Percentiles rank a stretch among this genome's conserved stretches.
Conservation (phyloP, 352 stramenopile species). For the Pythium chondricola region DNA sequence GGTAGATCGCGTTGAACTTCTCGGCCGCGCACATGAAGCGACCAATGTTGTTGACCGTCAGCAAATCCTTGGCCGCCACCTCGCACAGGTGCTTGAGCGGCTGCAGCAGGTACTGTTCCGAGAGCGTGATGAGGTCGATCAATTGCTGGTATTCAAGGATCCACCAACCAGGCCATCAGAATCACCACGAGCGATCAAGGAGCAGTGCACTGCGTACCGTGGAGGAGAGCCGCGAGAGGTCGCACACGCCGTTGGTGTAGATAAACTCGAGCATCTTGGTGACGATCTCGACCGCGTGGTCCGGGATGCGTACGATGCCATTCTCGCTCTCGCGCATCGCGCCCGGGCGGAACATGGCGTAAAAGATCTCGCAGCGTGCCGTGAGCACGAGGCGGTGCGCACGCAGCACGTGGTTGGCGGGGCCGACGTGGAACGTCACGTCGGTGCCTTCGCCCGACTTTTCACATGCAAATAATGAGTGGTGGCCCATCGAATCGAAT, state of each 20-base stretch:
- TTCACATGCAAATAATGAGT: neutral
- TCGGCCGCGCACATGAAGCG: constrained; percentile 74
- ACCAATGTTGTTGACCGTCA: constrained; percentile 70
- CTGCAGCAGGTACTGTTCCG: constrained; percentile 76
- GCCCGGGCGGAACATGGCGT: constrained; percentile 82
- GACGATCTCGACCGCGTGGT: constrained; percentile 79
- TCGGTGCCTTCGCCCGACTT: constrained; percentile 62
- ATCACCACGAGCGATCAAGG: neutral
- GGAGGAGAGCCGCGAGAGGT: constrained; percentile 68
- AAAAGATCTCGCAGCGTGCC: constrained; percentile 86
- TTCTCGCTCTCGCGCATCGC: constrained; percentile 82
- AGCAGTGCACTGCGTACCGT: constrained; percentile 32
- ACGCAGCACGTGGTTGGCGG: constrained; percentile 47
- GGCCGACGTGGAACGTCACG: constrained; percentile 65
- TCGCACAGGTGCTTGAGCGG: constrained; percentile 77
- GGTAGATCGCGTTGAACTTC: constrained; percentile 76
- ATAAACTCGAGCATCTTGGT: constrained; percentile 91
- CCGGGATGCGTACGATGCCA: constrained; percentile 75
- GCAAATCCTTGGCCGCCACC: constrained; percentile 55
- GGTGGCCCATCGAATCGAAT: neutral
- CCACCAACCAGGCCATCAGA: too few relatives aligned
- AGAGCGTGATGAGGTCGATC: constrained; percentile 73
- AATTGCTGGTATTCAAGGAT: too few relatives aligned
- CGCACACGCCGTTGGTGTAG: constrained; percentile 86
- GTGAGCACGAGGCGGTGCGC: constrained; percentile 74